These are phyloP conservation scores for Komagataella populi DNA, from an alignment of 805 yeast species.

Conservation along the genomic window DNA sequence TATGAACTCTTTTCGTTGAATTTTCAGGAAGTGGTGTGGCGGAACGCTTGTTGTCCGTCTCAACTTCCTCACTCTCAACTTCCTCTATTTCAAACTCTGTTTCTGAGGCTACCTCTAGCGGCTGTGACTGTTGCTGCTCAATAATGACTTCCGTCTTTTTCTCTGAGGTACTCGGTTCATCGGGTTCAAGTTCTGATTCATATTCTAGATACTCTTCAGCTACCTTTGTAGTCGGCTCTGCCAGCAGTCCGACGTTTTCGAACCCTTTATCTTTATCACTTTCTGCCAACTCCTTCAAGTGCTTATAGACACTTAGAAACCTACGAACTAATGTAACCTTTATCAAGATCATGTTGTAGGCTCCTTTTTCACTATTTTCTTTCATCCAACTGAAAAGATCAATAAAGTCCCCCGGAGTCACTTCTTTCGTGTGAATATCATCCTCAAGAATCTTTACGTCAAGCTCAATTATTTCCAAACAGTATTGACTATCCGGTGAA, in stretches of 20 bases:
- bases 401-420: slow-evolving; percentile 10
- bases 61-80: not conserved
- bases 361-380: slow-evolving; percentile 7
- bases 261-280: slow-evolving; percentile 6
- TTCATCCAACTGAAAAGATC: slow-evolving; percentile 8
- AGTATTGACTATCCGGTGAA: slow-evolving; percentile 5
- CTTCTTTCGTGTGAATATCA: slow-evolving; percentile 5
- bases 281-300: slow-evolving; percentile 2
- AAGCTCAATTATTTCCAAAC: slow-evolving; percentile 9
- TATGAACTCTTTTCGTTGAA: not conserved
- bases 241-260: not conserved
- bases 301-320: slow-evolving; percentile 5
- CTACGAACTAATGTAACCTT: slow-evolving; percentile 7
- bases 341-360: slow-evolving; percentile 11
- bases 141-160: not conserved
- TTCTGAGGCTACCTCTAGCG: not conserved
- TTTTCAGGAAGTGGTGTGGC: not conserved
- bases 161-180: not conserved
- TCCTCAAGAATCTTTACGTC: slow-evolving; percentile 13
- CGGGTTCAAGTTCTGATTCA: not conserved
- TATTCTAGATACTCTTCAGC: not conserved
- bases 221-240: not conserved
- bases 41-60: not conserved
- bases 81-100: not conserved
- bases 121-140: not conserved